A percentile compares a stretch with the other conserved stretches of the same genome.
phyloP scores from a whole-genome alignment of 2,329 filamentous ascomycete species.

The Colletotrichum sansevieriae region DNA sequence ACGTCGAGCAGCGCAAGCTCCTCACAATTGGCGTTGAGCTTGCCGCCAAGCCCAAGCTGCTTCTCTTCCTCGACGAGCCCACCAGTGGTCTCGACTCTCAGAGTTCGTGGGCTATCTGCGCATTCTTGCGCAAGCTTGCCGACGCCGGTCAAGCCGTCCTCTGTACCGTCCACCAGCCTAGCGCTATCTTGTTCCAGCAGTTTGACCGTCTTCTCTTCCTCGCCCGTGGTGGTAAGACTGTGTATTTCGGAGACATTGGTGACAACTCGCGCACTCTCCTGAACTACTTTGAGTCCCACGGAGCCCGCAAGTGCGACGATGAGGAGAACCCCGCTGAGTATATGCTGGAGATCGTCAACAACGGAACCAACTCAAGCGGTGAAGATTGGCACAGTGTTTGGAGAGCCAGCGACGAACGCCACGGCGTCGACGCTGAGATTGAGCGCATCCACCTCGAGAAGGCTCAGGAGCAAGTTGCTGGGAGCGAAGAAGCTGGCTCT shows the following conservation, averaged over 20 bases:
- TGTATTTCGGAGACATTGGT: slow-evolving; percentile 78
- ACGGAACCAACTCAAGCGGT: slow-evolving; percentile 53
- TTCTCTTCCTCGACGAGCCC: slow-evolving; percentile 74
- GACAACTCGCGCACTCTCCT: slow-evolving; percentile 68
- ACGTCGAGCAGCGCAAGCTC: slow-evolving; percentile 72
- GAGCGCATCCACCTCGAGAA: slow-evolving; percentile 70
- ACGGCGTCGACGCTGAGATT: slow-evolving; percentile 70
- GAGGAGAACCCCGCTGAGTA: slow-evolving; percentile 82
- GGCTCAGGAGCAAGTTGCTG: slow-evolving; percentile 41
- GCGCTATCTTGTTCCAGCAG: slow-evolving; percentile 64
- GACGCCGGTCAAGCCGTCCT: slow-evolving; percentile 66
- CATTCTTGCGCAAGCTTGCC: slow-evolving; percentile 73
- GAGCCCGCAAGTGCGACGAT: slow-evolving; percentile 68
- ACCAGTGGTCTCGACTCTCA: slow-evolving; percentile 73
- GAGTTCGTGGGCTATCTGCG: slow-evolving; percentile 73
- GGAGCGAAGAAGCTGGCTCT: slow-evolving; percentile 43
- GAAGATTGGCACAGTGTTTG: slow-evolving; percentile 78
- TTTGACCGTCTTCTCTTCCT: slow-evolving; percentile 75
- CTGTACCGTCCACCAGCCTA: slow-evolving; percentile 69
- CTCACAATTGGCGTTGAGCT: slow-evolving; percentile 73
- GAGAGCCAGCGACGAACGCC: slow-evolving; percentile 65
- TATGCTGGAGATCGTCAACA: slow-evolving; percentile 72
- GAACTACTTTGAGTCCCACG: slow-evolving; percentile 75
- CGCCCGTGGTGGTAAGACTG: slow-evolving; percentile 73
- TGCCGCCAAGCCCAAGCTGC: slow-evolving; percentile 67